These are phyloP conservation scores for Penicillium argentinense DNA, from an alignment of 495 filamentous ascomycete genomes.

Conservation along the genomic window DNA sequence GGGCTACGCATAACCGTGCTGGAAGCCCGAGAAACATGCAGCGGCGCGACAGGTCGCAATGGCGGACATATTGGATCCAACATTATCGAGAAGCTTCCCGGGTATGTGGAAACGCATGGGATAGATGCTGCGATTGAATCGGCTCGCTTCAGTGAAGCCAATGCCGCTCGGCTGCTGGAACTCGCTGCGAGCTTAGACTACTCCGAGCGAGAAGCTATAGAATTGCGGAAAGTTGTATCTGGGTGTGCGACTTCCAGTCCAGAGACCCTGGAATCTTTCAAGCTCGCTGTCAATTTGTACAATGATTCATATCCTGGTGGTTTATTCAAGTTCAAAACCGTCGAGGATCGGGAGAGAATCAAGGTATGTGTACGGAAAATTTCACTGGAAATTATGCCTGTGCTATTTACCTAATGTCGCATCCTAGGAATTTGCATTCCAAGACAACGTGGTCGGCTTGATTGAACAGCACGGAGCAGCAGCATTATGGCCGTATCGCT, in stretches of 20 bases:
- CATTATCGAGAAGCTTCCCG: background rate
- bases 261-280: background rate
- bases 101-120: background rate
- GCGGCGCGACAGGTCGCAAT: constrained; percentile 3
- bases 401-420: background rate
- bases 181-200: background rate
- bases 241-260: background rate
- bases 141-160: constrained; percentile 1
- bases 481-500: background rate
- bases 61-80: constrained; percentile 2
- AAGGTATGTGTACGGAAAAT: constrained; percentile 1
- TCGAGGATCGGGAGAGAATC: background rate
- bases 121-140: background rate
- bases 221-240: background rate
- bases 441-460: background rate
- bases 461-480: background rate
- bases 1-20: constrained; percentile 1
- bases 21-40: constrained; percentile 1
- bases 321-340: background rate
- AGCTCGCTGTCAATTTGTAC: background rate
- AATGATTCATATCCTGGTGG: background rate
- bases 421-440: background rate
- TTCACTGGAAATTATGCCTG: too few species aligned
- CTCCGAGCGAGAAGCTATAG: background rate
- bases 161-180: background rate